Evolutionary conservation across 2,329 filamentous ascomycete species (phyloP).

Genomic region (Talaromyces sp.): DNA sequence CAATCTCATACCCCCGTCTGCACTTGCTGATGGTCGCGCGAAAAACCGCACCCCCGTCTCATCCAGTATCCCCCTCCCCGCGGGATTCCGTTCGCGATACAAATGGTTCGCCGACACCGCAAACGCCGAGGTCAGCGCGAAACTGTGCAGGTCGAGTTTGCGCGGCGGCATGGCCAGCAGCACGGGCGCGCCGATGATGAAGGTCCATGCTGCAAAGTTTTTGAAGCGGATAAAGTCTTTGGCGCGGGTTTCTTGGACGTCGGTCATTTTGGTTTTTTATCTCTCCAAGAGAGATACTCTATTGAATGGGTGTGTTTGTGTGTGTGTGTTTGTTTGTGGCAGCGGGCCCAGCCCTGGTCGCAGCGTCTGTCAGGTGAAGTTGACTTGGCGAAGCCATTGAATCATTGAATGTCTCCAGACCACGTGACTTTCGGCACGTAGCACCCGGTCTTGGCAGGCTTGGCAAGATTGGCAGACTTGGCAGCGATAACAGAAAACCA

Average conservation of each 20-base stretch:
- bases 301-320: too few relatives aligned
- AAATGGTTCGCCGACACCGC: slow-evolving; percentile 27
- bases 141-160: slow-evolving; percentile 31
- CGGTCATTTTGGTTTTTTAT: not conserved
- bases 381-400: too few relatives aligned
- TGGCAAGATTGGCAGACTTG: too few relatives aligned
- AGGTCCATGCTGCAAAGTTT: slow-evolving; percentile 32
- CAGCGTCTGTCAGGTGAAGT: too few relatives aligned
- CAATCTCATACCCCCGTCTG: not conserved
- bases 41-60: slow-evolving; percentile 17
- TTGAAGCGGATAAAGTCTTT: slow-evolving; percentile 38
- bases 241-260: slow-evolving; percentile 17
- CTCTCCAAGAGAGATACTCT: not conserved
- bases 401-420: too few relatives aligned
- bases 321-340: not conserved
- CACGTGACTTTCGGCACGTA: not conserved
- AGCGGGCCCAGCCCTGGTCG: not conserved
- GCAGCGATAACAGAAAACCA: too few relatives aligned
- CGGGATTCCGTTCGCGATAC: slow-evolving; percentile 28
- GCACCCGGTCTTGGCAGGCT: not conserved
- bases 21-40: not conserved
- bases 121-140: slow-evolving; percentile 30
- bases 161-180: slow-evolving; percentile 27
- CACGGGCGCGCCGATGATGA: slow-evolving; percentile 28
- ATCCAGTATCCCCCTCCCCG: slow-evolving; percentile 28